Conservation (phyloP, 768 basidiomycete genomes). For the Hemileccinum rubropunctum region DNA sequence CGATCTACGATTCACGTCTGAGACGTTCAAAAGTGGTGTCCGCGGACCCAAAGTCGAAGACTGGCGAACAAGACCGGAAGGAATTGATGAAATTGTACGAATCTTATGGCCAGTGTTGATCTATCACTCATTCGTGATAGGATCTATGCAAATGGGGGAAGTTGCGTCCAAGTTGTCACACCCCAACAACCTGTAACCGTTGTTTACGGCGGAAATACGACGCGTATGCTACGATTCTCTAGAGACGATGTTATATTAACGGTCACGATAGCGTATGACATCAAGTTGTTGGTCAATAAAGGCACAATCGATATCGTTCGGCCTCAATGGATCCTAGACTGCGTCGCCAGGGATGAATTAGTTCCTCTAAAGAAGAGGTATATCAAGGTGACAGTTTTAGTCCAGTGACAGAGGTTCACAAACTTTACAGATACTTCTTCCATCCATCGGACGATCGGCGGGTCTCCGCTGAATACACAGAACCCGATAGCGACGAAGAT, state of each 20-base stretch:
- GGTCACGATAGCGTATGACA: constrained; percentile 54
- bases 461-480: constrained; percentile 49
- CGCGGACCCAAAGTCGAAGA: constrained; percentile 70
- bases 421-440: constrained; percentile 66
- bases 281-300: constrained; percentile 70
- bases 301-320: constrained; percentile 69
- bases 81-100: constrained; percentile 66
- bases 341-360: constrained; percentile 53
- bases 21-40: constrained; percentile 53
- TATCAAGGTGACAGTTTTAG: background rate
- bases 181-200: constrained; percentile 53
- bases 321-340: constrained; percentile 82
- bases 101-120: background rate
- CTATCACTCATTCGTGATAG: constrained; percentile 35
- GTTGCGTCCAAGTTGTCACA: constrained; percentile 52
- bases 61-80: constrained; percentile 64
- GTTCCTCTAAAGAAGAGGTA: constrained; percentile 71
- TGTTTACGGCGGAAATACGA: constrained; percentile 67
- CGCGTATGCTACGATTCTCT: constrained; percentile 47
- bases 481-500: constrained; percentile 38
- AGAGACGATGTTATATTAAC: background rate
- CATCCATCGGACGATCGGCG: constrained; percentile 57
- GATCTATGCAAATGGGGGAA: constrained; percentile 70
- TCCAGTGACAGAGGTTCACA: background rate
- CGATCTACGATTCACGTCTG: background rate